phyloP scores from a whole-genome alignment of 805 yeast species.

The Candida boleticola region DNA sequence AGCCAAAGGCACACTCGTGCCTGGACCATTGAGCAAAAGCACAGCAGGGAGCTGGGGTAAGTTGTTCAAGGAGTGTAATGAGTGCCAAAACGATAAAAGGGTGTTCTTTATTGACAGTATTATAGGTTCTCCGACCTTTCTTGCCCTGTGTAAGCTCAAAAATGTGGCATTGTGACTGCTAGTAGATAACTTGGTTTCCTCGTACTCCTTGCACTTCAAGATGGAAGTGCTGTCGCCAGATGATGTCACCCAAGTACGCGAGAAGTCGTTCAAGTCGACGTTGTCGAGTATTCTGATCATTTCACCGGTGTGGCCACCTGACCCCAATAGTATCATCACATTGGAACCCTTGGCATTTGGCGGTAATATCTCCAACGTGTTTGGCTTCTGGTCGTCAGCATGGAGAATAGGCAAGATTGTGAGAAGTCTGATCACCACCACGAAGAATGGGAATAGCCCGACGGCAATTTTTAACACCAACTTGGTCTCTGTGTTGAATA shows the following conservation, averaged over 20 bases:
- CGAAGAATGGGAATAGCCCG: constrained; percentile 19
- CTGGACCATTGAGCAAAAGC: constrained; percentile 75
- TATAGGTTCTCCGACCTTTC: constrained; percentile 57
- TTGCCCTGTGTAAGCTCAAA: constrained; percentile 51
- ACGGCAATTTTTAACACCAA: constrained; percentile 12
- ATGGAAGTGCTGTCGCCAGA: constrained; percentile 53
- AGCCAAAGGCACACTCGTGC: constrained; percentile 71
- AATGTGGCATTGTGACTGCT: constrained; percentile 16
- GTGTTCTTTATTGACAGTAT: constrained; percentile 48
- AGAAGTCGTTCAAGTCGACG: constrained; percentile 25
- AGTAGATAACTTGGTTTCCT: constrained; percentile 16
- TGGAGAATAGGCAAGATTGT: constrained; percentile 21
- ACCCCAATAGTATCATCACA: constrained; percentile 73
- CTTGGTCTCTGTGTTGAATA: constrained; percentile 8
- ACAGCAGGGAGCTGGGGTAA: constrained; percentile 39
- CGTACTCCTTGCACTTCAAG: constrained; percentile 36
- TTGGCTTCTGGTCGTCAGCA: constrained; percentile 1
- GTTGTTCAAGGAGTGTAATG: constrained; percentile 23
- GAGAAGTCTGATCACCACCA: constrained; percentile 20
- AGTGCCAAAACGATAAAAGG: constrained; percentile 29
- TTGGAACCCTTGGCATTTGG: constrained; percentile 16
- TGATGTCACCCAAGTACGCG: constrained; percentile 42
- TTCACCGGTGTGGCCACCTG: constrained; percentile 98
- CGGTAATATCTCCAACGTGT: constrained; percentile 6
- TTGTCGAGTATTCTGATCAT: constrained; percentile 68